Evolutionary conservation across 179 eudicot species (phyloP), one percentile per base, ranked within the genome.

Genomic region (Spergularia azorica): DNA sequence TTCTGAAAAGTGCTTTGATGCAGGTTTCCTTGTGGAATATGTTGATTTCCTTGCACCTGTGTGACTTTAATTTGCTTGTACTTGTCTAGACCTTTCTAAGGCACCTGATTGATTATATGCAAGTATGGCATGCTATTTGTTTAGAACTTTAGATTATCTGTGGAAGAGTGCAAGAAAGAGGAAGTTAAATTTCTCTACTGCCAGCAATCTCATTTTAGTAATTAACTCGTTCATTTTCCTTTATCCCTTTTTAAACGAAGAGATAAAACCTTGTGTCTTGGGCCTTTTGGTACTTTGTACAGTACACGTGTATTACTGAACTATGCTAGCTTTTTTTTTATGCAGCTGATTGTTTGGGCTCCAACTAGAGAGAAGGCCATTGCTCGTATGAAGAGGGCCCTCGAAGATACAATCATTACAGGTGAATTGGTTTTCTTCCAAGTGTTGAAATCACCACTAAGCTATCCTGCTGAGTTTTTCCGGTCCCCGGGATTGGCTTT

Each of bases 371-470:
- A 90, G 73, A 89, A 83, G 82, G 98, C 98, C 74, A 95, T 93
- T 81, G 95, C 86, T 72, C 95, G 98, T 76, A 95, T 95, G 98
- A 93, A 89, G 83, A 95, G 98, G 87, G 98, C 98, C 81, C 97
- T 95, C 73, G 76, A 87, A 73, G 98, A 95, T 80, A 95, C 97
- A 78, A 77, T 91, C 63, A 91, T 95, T 78, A 89, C 97, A 74
- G 96, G 96, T 84, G 83, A 83, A 26, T 52, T 54, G 17, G 52
- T 65, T 55, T 11, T 43, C 16, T 38, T 61, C 26, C 6, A 43
- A 32, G 39, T 68, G 38, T 68, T 68, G 13, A 18, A 48, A 18
- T 20, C 16, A 57, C 32, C 32, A 26, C 32, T 26, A 26, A 26
- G 2, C 32, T 26, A 26, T 26, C 20, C 32, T 26, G 32, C 32